Conservation (phyloP, 1,284 basidiomycete species). For the Volvariella surrecta region DNA sequence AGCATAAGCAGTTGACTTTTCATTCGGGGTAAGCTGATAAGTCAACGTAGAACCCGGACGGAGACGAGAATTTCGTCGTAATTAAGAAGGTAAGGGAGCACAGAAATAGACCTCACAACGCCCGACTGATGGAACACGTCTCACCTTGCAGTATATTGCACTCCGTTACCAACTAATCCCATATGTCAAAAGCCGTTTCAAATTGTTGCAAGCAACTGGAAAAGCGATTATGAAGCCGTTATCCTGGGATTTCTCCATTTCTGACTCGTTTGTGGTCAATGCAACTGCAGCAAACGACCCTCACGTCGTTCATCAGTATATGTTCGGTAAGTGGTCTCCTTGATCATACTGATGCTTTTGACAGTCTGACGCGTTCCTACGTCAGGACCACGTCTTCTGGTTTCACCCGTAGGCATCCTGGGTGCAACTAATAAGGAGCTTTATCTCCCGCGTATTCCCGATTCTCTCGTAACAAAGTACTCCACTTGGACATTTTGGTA, state of each 20-base stretch:
- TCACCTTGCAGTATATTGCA: constrained; percentile 23
- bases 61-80: constrained; percentile 29
- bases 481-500: constrained; percentile 30
- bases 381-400: constrained; percentile 25
- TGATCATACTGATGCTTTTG: neutral
- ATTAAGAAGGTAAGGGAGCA: constrained; percentile 24
- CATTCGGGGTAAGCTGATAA: too few species aligned
- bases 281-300: constrained; percentile 26
- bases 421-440: constrained; percentile 24
- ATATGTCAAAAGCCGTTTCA: constrained; percentile 27
- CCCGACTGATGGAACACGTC: neutral
- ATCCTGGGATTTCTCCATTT: constrained; percentile 27
- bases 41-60: constrained; percentile 7
- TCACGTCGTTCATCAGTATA: constrained; percentile 26
- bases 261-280: constrained; percentile 21
- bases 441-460: constrained; percentile 24
- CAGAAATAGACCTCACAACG: too few species aligned
- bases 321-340: constrained; percentile 22
- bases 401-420: constrained; percentile 26
- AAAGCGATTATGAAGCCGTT: constrained; percentile 27
- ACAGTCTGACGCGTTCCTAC: neutral
- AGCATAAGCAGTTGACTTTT: too few species aligned
- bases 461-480: constrained; percentile 13
- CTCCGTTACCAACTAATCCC: constrained; percentile 28
- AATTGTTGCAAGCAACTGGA: constrained; percentile 25